These are phyloP conservation scores for Sequoiadendron giganteum DNA, from an alignment of 75 land plant genomes.

Conservation along the genomic window DNA sequence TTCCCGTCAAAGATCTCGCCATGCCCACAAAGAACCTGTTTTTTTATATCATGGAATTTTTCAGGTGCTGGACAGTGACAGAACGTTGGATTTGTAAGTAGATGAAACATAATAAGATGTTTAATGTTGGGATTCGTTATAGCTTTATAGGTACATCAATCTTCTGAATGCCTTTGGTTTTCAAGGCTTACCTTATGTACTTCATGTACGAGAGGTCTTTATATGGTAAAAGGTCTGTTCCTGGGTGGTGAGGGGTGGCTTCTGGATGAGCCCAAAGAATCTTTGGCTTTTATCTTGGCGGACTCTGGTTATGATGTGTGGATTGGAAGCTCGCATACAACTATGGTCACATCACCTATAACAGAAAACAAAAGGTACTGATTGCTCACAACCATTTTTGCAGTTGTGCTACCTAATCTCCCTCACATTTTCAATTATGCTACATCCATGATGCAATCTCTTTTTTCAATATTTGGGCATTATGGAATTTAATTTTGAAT, in stretches of 20 bases:
- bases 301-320: slow-evolving; percentile 80
- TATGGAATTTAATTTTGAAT: not conserved
- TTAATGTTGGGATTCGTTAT: not conserved
- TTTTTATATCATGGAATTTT: slow-evolving; percentile 63
- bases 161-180: not conserved
- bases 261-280: slow-evolving; percentile 43
- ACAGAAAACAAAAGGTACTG: slow-evolving; percentile 29
- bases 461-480: not conserved
- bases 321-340: slow-evolving; percentile 74
- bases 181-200: not conserved
- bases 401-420: not conserved
- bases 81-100: not conserved
- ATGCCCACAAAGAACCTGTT: slow-evolving; percentile 22
- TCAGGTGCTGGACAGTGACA: slow-evolving; percentile 19
- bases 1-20: slow-evolving; percentile 17
- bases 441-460: not conserved
- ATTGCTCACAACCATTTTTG: not conserved
- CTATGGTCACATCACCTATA: slow-evolving; percentile 52
- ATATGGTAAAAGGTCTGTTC: not conserved
- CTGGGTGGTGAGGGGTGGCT: slow-evolving; percentile 80
- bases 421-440: not conserved
- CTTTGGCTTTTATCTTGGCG: slow-evolving; percentile 70
- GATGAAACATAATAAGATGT: not conserved
- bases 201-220: too few species aligned
- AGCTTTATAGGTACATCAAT: not conserved